Percentiles rank a stretch among this genome's conserved stretches.
Conservation (phyloP, 129 eudicot species). For the Artemisia argyi region DNA sequence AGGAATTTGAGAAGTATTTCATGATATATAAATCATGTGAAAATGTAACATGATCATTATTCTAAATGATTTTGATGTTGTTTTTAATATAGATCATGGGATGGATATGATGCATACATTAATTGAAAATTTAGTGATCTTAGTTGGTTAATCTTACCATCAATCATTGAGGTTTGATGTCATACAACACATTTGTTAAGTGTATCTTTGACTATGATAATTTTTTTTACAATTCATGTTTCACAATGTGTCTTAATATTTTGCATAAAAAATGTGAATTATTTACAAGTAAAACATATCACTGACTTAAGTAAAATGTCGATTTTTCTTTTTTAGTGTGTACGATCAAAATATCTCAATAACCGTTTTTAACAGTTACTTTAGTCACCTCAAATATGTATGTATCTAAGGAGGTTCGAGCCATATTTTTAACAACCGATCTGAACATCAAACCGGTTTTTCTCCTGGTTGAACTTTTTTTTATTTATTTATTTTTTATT, state of each 20-base stretch:
- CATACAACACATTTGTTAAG: background rate
- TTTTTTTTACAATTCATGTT: background rate
- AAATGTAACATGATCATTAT: conserved; percentile 27
- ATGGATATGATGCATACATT: conserved; percentile 24
- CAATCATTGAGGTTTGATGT: conserved; percentile 31
- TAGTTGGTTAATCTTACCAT: conserved; percentile 6
- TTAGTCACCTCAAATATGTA: too few relatives aligned
- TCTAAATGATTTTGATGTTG: conserved; percentile 12
- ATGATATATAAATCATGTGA: conserved; percentile 23
- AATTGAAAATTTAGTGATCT: conserved; percentile 29
- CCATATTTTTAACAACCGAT: too few relatives aligned
- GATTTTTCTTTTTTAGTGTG: too few relatives aligned
- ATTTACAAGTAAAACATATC: too few relatives aligned
- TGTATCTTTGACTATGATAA: background rate
- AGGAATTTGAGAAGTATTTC: conserved; percentile 10
- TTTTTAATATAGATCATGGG: conserved; percentile 25
- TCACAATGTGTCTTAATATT: background rate
- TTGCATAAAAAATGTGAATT: too few relatives aligned
- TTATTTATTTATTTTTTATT: too few relatives aligned
- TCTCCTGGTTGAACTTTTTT: too few relatives aligned
- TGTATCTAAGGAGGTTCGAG: too few relatives aligned
- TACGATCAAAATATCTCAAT: too few relatives aligned
- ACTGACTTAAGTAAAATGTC: too few relatives aligned
- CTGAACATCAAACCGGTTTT: too few relatives aligned
- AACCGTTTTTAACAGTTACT: too few relatives aligned